Base-by-base conservation (phyloP, 345 rosid genomes). In the Moricandia moricandioides region DNA sequence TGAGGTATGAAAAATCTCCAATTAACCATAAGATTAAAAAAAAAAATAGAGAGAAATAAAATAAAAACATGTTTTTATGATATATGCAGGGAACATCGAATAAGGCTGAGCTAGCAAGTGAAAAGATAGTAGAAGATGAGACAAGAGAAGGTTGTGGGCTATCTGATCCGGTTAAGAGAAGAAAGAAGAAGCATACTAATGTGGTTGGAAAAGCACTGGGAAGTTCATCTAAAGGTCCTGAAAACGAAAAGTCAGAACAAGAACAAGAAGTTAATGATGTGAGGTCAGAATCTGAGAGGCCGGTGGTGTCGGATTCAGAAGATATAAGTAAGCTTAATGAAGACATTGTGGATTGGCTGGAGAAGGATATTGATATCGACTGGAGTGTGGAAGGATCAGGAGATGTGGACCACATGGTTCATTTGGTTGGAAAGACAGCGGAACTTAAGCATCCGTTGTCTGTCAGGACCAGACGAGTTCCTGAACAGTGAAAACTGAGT, bases 161-260 rank as follows among this genome's bases (percentile, higher is more conserved):
- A 54, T 78, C 81, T 17, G 81, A 78, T 61, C 68, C 81, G 16
- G 63, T 67, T 33, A 72, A 72, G 40, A 68, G 65, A 37, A 52
- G 80, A 10, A 84, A 72, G 74, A 82, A 79, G 57, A 86, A 86
- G 82, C 90, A 87, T 82, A 88, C 26, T 81, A 91, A 87, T 74
- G 96, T 91, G 2, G 89, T 95, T 70, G 95, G 84, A 64, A 91
- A 88, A 82, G 95, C 88, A 40, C 96, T 95, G 10, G 0, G 96
- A 96, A 18, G 91, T 86, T 63, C 67, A 85, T 69, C 97, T 93
- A 0, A 96, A 95, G 27, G 88, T 66, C 37, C 60, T 6, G 12
- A 7, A 24, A 35, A 60, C 30, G 24, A 21, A 21, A 67, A 78
- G 47, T 21, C 24, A 21, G 24, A 21, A 35, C 5, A 59, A 47